A percentile compares a stretch with the other conserved stretches of the same genome.
phyloP scores from a whole-genome alignment of 2,329 filamentous ascomycete species.

The Cryoendolithus antarcticus region DNA sequence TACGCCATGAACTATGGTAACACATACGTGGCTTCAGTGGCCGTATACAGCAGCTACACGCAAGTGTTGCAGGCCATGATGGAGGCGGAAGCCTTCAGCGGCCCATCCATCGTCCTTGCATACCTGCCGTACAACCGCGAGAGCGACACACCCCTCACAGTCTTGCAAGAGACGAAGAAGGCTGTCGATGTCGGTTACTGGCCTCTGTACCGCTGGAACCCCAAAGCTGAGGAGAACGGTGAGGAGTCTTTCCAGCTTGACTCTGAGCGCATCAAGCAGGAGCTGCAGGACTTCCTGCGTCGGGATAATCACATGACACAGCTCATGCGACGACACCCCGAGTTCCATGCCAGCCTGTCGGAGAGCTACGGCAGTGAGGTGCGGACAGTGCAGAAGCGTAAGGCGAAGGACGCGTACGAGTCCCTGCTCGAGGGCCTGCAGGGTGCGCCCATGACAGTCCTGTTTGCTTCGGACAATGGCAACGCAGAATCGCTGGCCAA shows the following conservation, averaged over 20 bases:
- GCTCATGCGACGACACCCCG: slow-evolving; percentile 79
- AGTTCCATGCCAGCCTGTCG: slow-evolving; percentile 71
- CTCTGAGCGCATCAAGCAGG: slow-evolving; percentile 91
- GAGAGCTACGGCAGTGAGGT: slow-evolving; percentile 91
- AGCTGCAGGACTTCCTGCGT: slow-evolving; percentile 82
- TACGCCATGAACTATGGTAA: slow-evolving; percentile 99
- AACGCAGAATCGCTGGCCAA: slow-evolving; percentile 82
- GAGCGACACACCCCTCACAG: slow-evolving; percentile 75
- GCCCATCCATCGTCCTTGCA: slow-evolving; percentile 83
- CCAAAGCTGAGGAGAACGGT: slow-evolving; percentile 68
- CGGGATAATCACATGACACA: slow-evolving; percentile 93
- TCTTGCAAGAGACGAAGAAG: slow-evolving; percentile 98
- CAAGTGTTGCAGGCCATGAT: slow-evolving; percentile 95
- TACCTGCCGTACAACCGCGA: slow-evolving; percentile 95
- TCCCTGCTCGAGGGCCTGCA: slow-evolving; percentile 85
- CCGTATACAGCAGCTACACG: slow-evolving; percentile 98
- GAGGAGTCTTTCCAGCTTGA: slow-evolving; percentile 86
- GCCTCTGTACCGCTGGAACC: slow-evolving; percentile 96
- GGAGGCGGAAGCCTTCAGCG: slow-evolving; percentile 90
- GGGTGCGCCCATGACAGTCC: slow-evolving; percentile 80
- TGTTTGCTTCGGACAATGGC: slow-evolving; percentile 90
- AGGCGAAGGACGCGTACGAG: slow-evolving; percentile 92
- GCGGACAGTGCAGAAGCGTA: slow-evolving; percentile 81
- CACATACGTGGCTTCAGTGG: slow-evolving; percentile 91
- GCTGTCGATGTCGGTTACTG: slow-evolving; percentile 95